phyloP scores from a whole-genome alignment of 306 rosid genomes.

The Biancaea sappan region DNA sequence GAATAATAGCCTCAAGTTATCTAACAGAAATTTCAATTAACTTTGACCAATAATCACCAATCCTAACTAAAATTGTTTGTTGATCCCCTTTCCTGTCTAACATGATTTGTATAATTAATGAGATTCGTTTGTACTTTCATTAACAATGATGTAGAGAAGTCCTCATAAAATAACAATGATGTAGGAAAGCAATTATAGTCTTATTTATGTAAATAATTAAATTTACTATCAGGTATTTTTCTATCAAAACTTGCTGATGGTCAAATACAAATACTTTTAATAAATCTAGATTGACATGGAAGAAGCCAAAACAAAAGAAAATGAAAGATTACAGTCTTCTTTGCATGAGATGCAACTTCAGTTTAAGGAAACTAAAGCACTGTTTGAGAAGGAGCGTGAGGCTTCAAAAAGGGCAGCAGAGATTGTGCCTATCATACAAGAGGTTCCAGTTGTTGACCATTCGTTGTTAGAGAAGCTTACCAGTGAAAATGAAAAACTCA shows the following conservation, averaged over 20 bases:
- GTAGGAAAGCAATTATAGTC: background rate
- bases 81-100: no score
- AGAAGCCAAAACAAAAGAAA: slow-evolving; percentile 80
- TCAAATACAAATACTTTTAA: slow-evolving; percentile 7
- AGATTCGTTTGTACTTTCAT: background rate
- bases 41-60: no score
- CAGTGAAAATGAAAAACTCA: slow-evolving; percentile 78
- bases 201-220: background rate
- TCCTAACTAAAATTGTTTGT: no score
- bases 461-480: slow-evolving; percentile 73
- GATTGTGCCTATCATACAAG: slow-evolving; percentile 60
- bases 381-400: slow-evolving; percentile 68
- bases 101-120: slow-evolving; percentile 26
- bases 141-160: background rate
- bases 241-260: slow-evolving; percentile 23
- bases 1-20: no score
- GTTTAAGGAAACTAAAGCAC: slow-evolving; percentile 66
- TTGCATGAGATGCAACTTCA: slow-evolving; percentile 74
- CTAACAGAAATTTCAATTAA: no score
- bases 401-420: slow-evolving; percentile 55
- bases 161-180: no score
- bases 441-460: slow-evolving; percentile 84
- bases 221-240: background rate
- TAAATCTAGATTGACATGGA: slow-evolving; percentile 72
- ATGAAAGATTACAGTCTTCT: slow-evolving; percentile 67